phyloP scores from a whole-genome alignment of 2,329 filamentous ascomycete genomes.

The Zopfia rhizophila region DNA sequence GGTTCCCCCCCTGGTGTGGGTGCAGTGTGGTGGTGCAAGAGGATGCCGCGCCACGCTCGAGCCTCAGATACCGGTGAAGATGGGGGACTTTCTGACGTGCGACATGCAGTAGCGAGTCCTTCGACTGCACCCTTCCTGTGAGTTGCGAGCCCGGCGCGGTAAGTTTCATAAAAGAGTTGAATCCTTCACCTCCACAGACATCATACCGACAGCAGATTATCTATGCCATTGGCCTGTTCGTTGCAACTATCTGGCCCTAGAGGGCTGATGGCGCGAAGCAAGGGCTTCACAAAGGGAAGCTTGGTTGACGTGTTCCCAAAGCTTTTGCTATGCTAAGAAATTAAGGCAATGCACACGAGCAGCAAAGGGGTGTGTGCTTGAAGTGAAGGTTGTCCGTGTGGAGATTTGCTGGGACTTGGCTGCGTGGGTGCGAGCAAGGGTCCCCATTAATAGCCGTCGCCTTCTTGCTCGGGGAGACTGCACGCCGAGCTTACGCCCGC shows the following conservation, averaged over 20 bases:
- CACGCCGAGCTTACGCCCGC: constrained; percentile 32
- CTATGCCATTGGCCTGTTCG: constrained; percentile 18
- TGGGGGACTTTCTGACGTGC: constrained; percentile 17
- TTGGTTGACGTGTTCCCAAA: constrained; percentile 44
- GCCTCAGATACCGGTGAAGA: constrained; percentile 32
- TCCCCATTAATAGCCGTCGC: constrained; percentile 30
- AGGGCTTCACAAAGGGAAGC: constrained; percentile 24
- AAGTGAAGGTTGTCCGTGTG: constrained; percentile 37
- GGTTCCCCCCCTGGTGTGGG: constrained; percentile 8
- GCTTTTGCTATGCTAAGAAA: constrained; percentile 31
- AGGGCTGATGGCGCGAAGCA: constrained; percentile 25
- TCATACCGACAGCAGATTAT: not conserved
- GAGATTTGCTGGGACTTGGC: constrained; percentile 45
- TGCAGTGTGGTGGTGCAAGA: constrained; percentile 21
- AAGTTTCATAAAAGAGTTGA: no score
- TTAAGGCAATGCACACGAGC: constrained; percentile 42
- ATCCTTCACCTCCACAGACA: constrained; percentile 2
- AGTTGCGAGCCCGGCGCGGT: constrained; percentile 1
- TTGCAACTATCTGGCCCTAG: constrained; percentile 16
- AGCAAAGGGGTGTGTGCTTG: constrained; percentile 34
- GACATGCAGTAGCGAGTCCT: constrained; percentile 22
- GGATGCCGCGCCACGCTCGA: constrained; percentile 30
- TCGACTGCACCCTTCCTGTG: not conserved
- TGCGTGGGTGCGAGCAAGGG: constrained; percentile 27
- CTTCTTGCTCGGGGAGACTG: constrained; percentile 14